These are phyloP conservation scores for Ambrosiella xylebori DNA, from an alignment of 2,329 filamentous ascomycete species.

Conservation along the genomic window DNA sequence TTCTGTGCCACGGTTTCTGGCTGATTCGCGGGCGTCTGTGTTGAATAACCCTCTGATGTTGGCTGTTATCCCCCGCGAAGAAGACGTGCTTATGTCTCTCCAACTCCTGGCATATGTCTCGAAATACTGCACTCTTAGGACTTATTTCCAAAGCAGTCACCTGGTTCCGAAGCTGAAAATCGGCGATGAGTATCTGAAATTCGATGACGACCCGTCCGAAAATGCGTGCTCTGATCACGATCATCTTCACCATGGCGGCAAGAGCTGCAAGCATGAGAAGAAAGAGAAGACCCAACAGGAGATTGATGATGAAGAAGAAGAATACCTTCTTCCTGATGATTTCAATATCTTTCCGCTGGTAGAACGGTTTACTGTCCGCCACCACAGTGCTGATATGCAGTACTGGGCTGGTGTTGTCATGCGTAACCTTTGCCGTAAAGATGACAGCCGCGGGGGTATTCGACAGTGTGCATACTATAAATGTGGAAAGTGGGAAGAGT, in stretches of 20 bases:
- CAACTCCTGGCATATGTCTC: conserved; percentile 94
- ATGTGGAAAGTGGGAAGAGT: conserved; percentile 97
- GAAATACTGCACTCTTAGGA: conserved; percentile 91
- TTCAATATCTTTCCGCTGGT: conserved; percentile 98
- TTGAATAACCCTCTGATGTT: conserved; percentile 57
- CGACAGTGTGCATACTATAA: conserved; percentile 95
- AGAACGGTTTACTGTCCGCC: conserved; percentile 92
- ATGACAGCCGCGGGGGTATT: conserved; percentile 85
- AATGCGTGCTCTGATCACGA: background rate
- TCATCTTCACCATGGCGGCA: background rate
- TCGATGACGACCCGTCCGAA: conserved; percentile 45
- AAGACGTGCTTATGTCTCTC: conserved; percentile 94
- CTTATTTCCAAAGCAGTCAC: conserved; percentile 91
- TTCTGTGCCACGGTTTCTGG: conserved; percentile 61
- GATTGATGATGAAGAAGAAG: conserved; percentile 45
- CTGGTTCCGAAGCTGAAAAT: conserved; percentile 85
- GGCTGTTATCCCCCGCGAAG: conserved; percentile 85
- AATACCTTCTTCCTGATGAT: conserved; percentile 82
- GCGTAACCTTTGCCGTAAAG: conserved; percentile 95
- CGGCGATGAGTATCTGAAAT: conserved; percentile 60
- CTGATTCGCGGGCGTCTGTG: conserved; percentile 45
- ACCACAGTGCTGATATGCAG: conserved; percentile 94
- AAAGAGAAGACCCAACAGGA: conserved; percentile 20
- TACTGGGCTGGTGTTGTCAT: conserved; percentile 99
- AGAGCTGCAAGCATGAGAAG: background rate